A percentile compares a stretch with the other conserved stretches of the same genome.
phyloP scores from a whole-genome alignment of 495 filamentous ascomycete genomes.

The Rusavskia elegans region DNA sequence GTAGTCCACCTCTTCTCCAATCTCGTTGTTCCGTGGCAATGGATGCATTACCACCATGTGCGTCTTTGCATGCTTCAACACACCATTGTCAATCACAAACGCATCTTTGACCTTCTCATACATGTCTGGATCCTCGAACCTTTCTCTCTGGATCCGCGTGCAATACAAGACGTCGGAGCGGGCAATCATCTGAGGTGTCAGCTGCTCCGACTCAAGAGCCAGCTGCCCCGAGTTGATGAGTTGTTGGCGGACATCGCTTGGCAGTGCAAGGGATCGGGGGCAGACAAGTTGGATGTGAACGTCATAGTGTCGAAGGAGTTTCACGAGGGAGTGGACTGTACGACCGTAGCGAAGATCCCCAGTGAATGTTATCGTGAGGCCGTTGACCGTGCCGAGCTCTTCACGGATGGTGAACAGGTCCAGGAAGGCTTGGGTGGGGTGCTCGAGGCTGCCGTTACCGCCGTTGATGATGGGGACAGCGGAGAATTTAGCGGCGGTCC shows the following conservation, averaged over 20 bases:
- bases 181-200: constrained; percentile 74
- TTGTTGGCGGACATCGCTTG: constrained; percentile 51
- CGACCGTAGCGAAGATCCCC: constrained; percentile 88
- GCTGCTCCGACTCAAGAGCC: constrained; percentile 49
- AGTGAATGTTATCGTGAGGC: constrained; percentile 85
- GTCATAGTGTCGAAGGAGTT: constrained; percentile 86
- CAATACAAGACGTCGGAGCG: constrained; percentile 85
- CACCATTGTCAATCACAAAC: constrained; percentile 74
- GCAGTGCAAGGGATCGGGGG: constrained; percentile 62
- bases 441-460: constrained; percentile 86
- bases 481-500: constrained; percentile 68
- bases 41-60: constrained; percentile 93
- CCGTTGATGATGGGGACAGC: constrained; percentile 90
- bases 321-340: constrained; percentile 85
- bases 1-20: constrained; percentile 90
- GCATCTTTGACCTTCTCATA: constrained; percentile 78
- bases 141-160: constrained; percentile 90
- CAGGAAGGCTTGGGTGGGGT: constrained; percentile 96
- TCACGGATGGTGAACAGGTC: constrained; percentile 97
- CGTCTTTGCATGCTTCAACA: constrained; percentile 80
- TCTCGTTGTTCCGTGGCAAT: constrained; percentile 80
- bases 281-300: constrained; percentile 85
- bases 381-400: constrained; percentile 86
- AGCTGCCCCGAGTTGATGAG: constrained; percentile 61
- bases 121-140: constrained; percentile 60